A percentile compares a stretch with the other conserved stretches of the same genome.
Evolutionary conservation across 371 early-diverging fungal species (phyloP).

Genomic region (Saksenaea vasiformis): DNA sequence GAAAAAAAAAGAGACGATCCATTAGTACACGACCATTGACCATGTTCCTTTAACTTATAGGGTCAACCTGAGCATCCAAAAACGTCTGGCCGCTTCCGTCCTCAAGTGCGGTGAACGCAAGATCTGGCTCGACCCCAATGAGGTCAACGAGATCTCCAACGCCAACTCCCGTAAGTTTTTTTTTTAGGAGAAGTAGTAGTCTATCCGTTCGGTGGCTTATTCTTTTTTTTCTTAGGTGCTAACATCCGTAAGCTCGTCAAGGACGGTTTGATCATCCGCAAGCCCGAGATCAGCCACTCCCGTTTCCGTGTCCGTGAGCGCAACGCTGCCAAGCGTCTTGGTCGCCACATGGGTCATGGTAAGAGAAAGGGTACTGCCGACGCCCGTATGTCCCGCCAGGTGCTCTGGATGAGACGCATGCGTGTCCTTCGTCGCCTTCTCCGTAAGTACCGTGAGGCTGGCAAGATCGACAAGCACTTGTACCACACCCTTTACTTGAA

Average conservation of each 20-base stretch:
- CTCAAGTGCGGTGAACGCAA: conserved; percentile 99
- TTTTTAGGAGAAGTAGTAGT: neutral
- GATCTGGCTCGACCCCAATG: conserved; percentile 99
- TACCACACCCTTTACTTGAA: conserved; percentile 98
- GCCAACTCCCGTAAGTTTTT: conserved; percentile 94
- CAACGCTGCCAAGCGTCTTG: conserved; percentile 95
- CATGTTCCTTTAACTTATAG: conserved; percentile 34
- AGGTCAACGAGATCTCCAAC: conserved; percentile 92
- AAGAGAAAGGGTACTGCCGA: conserved; percentile 99
- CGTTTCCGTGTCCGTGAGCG: conserved; percentile 96
- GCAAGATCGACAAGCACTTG: conserved; percentile 98
- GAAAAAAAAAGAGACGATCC: neutral
- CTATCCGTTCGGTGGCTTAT: neutral
- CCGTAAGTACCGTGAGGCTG: conserved; percentile 97
- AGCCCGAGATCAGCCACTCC: conserved; percentile 93
- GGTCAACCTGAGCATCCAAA: conserved; percentile 87
- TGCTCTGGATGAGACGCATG: conserved; percentile 99
- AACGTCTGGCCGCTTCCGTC: conserved; percentile 98
- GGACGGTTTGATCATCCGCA: conserved; percentile 98
- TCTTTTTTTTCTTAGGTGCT: conserved; percentile 64
- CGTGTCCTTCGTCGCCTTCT: conserved; percentile 98
- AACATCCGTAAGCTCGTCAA: conserved; percentile 97
- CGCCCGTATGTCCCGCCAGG: conserved; percentile 97
- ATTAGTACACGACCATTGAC: neutral
- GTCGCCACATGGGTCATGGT: conserved; percentile 99